A percentile compares a stretch with the other conserved stretches of the same genome.
Evolutionary conservation across 1,139 yeast genomes (phyloP).

Genomic region (Taiozyma sp.): DNA sequence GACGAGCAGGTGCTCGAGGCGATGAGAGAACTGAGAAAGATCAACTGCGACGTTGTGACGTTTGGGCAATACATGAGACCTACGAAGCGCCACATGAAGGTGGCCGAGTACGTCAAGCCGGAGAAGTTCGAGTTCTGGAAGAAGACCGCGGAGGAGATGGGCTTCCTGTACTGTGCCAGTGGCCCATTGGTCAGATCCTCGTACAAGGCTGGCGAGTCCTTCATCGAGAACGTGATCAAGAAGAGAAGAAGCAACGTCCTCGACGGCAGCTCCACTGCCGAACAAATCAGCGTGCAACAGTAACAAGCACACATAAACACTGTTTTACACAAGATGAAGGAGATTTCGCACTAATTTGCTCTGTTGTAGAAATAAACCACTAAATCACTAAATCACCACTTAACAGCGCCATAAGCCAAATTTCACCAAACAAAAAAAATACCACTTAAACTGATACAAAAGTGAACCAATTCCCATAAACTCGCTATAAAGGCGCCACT

Average conservation of each 20-base stretch:
- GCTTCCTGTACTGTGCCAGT: conserved; percentile 93
- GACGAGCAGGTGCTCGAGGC: conserved; percentile 85
- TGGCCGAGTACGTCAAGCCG: conserved; percentile 92
- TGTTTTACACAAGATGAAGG: too few relatives aligned
- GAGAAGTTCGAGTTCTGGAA: conserved; percentile 95
- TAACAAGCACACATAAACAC: background rate
- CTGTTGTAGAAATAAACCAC: too few relatives aligned
- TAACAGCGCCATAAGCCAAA: too few relatives aligned
- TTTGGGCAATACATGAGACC: conserved; percentile 99
- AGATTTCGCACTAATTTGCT: too few relatives aligned
- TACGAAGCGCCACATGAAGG: conserved; percentile 97
- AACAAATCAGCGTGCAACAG: background rate
- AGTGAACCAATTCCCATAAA: too few relatives aligned
- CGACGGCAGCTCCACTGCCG: background rate
- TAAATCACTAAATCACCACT: too few relatives aligned
- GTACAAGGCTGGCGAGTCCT: conserved; percentile 98
- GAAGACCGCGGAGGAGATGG: conserved; percentile 75
- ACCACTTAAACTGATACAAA: too few relatives aligned
- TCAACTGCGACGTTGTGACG: conserved; percentile 89
- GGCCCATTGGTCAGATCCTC: conserved; percentile 97
- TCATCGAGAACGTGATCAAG: conserved; percentile 87
- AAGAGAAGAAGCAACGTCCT: conserved; percentile 39
- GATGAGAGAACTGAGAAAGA: conserved; percentile 65
- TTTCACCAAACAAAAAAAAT: too few relatives aligned
- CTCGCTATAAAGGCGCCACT: too few relatives aligned